These are phyloP conservation scores for Lonicera japonica DNA, from an alignment of 129 eudicot species.

Conservation along the genomic window DNA sequence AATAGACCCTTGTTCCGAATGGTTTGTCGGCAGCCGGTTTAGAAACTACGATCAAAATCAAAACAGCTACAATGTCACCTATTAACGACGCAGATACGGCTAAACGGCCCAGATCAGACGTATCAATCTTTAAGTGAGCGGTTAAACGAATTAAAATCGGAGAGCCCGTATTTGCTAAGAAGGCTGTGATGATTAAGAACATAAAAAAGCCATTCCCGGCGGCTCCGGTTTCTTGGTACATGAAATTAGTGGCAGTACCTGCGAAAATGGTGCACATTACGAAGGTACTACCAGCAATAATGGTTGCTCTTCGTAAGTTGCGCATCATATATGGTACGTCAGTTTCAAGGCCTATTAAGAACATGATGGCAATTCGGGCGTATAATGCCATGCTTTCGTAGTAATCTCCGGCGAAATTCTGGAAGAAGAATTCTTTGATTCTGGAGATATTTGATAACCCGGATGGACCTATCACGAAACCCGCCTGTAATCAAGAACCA, in stretches of 20 bases:
- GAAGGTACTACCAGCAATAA: conserved; percentile 50
- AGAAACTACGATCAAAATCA: conserved; percentile 42
- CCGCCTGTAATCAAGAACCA: conserved; percentile 56
- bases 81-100: conserved; percentile 61
- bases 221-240: conserved; percentile 45
- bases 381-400: conserved; percentile 73
- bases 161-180: conserved; percentile 71
- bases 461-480: conserved; percentile 84
- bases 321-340: conserved; percentile 65
- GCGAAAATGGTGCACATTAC: conserved; percentile 63
- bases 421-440: conserved; percentile 55
- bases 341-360: conserved; percentile 75
- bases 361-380: conserved; percentile 71
- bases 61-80: conserved; percentile 53
- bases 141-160: conserved; percentile 72
- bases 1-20: conserved; percentile 27
- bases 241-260: conserved; percentile 45
- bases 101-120: conserved; percentile 71
- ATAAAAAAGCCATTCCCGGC: conserved; percentile 37
- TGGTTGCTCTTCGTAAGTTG: conserved; percentile 47
- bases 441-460: conserved; percentile 49
- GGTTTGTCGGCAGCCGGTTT: conserved; percentile 23
- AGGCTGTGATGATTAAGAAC: conserved; percentile 46
- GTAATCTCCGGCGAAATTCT: conserved; percentile 53
- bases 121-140: conserved; percentile 64